phyloP scores from a whole-genome alignment of 371 early-diverging fungal species.

The Apophysomyces trapeziformis region DNA sequence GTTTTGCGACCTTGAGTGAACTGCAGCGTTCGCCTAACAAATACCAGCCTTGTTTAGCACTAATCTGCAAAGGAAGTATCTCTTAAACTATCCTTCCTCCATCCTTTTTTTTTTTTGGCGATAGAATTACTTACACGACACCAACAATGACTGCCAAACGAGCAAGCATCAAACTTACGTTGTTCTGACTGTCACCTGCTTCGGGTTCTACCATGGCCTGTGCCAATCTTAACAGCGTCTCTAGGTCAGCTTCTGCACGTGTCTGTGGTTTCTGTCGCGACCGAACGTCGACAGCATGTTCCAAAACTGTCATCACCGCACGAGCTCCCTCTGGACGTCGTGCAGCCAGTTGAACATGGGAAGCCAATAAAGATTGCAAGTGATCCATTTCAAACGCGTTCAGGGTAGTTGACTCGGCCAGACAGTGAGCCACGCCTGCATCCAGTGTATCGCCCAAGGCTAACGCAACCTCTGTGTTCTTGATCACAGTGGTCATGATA shows the following conservation, averaged over 20 bases:
- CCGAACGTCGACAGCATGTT: slow-evolving; percentile 46
- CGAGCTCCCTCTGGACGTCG: slow-evolving; percentile 20
- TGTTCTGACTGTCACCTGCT: neutral
- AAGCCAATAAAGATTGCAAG: slow-evolving; percentile 31
- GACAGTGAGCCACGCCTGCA: slow-evolving; percentile 48
- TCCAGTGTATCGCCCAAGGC: slow-evolving; percentile 34
- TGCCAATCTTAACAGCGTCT: slow-evolving; percentile 24
- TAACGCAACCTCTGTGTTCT: slow-evolving; percentile 12
- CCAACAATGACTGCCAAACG: slow-evolving; percentile 39
- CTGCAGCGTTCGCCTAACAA: slow-evolving; percentile 42
- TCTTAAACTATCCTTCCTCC: neutral
- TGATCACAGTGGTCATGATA: slow-evolving; percentile 28
- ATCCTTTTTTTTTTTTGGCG: no score
- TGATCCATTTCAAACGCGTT: slow-evolving; percentile 44
- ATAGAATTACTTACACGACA: slow-evolving; percentile 34
- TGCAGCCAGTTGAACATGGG: slow-evolving; percentile 25
- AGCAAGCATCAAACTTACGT: slow-evolving; percentile 13
- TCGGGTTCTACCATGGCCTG: slow-evolving; percentile 11
- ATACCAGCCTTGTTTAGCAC: neutral
- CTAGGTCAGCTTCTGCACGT: slow-evolving; percentile 36
- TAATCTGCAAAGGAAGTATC: neutral
- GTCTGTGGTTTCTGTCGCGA: slow-evolving; percentile 34
- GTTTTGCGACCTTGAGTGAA: slow-evolving; percentile 43
- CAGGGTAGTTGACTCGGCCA: slow-evolving; percentile 39
- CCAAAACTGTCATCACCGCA: slow-evolving; percentile 34